These are phyloP conservation scores for Epichloe bromicola DNA, from an alignment of 2,329 filamentous ascomycete species.

Conservation along the genomic window DNA sequence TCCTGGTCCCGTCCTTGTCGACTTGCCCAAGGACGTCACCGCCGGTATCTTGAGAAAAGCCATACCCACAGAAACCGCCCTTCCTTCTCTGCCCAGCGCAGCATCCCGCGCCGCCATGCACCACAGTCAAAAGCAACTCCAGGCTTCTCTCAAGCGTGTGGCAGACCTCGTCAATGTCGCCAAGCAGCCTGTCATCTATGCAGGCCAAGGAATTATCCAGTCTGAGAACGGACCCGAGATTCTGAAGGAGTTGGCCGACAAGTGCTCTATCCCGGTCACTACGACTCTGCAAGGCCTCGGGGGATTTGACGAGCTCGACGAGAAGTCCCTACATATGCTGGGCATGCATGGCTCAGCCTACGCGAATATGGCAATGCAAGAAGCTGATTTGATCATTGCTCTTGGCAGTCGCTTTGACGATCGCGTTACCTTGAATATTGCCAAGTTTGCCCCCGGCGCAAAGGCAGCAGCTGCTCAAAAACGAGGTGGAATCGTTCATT, in stretches of 20 bases:
- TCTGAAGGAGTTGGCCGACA: conserved; percentile 78
- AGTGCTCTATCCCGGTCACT: conserved; percentile 83
- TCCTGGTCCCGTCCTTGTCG: conserved; percentile 87
- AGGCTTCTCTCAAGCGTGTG: conserved; percentile 61
- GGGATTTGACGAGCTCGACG: conserved; percentile 81
- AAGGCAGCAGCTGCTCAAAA: conserved; percentile 73
- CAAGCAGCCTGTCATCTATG: conserved; percentile 92
- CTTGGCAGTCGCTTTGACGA: conserved; percentile 93
- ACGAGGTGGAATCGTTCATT: conserved; percentile 90
- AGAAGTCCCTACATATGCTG: conserved; percentile 94
- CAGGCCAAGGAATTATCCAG: conserved; percentile 78
- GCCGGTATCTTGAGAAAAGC: conserved; percentile 70
- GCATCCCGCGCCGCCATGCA: conserved; percentile 73
- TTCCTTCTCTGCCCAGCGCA: conserved; percentile 73
- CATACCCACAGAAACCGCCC: conserved; percentile 62
- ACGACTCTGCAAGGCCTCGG: conserved; percentile 92
- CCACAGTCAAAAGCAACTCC: conserved; percentile 56
- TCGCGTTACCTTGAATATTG: conserved; percentile 70
- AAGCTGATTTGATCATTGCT: conserved; percentile 90
- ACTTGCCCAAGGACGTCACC: conserved; percentile 93
- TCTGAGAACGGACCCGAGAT: conserved; percentile 66
- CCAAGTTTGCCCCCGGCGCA: conserved; percentile 81
- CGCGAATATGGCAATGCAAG: conserved; percentile 96
- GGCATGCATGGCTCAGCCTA: conserved; percentile 97
- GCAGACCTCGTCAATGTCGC: conserved; percentile 74